Evolutionary conservation across 768 basidiomycete genomes (phyloP), one percentile per base, ranked within the genome.

Genomic region (Dioszegia hungarica): DNA sequence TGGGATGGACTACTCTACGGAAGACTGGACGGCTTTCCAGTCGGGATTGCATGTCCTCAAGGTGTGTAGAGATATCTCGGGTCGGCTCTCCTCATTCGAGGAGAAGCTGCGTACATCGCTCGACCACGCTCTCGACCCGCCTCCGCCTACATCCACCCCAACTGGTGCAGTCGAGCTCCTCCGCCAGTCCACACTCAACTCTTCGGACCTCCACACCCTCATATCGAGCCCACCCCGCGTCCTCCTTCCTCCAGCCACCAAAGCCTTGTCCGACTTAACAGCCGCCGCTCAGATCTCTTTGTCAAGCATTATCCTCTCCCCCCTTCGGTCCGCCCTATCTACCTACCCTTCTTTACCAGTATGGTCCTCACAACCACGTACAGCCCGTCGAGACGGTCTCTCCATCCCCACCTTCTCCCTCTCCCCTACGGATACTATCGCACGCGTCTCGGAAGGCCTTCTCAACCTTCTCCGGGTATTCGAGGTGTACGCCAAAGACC

Each of bases 381-480:
- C 77, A 5, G 80, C 79, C 14, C 78, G 76, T 6, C 76, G 80
- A 20, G 79, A 79, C 20, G 78, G 79, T 57, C 70, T 89, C 25
- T 81, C 82, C 31, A 83, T 98, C 5, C 95, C 95, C 1, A 89
- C 84, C 5, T 99, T 99, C 78, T 95, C 92, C 1, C 80, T 97
- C 12, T 89, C 89, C 10, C 93, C 92, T 0, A 94, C 86, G 53
- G 89, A 90, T 52, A 85, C 83, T 3, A 86, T 95, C 59, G 88
- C 92, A 58, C 84, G 85, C 56, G 86, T 97, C 29, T 88, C 89
- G 2, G 95, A 98, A 70, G 91, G 92, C n/a, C 78, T 99, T 31
- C 80, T 97, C 29, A 95, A 94, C 77, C 83, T 99, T 2, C 90
- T 94, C 1, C 79, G 92, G 54, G 79, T 98, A 15, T 95, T 98